Evolutionary conservation across 192 early-diverging fungal species (phyloP).

Genomic region (Chytriomyces hyalinus): DNA sequence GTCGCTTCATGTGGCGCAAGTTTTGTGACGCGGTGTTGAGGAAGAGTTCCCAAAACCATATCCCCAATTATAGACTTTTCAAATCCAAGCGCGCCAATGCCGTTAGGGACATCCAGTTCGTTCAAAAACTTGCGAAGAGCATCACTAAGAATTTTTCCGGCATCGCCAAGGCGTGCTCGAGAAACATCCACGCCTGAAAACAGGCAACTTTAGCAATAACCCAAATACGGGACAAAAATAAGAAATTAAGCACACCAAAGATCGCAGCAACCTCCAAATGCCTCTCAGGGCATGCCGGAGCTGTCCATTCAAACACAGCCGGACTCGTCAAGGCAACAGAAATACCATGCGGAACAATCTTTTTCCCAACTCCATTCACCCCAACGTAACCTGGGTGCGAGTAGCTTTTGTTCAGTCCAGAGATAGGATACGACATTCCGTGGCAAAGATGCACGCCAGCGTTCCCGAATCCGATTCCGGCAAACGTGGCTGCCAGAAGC

Average conservation of each 20-base stretch:
- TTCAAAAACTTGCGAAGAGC: slow-evolving; percentile 77
- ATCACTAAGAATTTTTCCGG: slow-evolving; percentile 77
- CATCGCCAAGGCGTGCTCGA: slow-evolving; percentile 69
- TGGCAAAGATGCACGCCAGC: slow-evolving; percentile 89
- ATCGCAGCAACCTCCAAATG: slow-evolving; percentile 81
- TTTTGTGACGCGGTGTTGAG: slow-evolving; percentile 91
- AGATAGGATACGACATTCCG: slow-evolving; percentile 84
- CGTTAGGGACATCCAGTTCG: slow-evolving; percentile 80
- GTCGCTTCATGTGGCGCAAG: slow-evolving; percentile 75
- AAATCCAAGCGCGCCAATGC: slow-evolving; percentile 79
- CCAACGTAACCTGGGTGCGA: slow-evolving; percentile 79
- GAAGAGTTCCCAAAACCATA: slow-evolving; percentile 84
- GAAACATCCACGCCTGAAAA: slow-evolving; percentile 63
- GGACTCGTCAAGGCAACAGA: slow-evolving; percentile 91
- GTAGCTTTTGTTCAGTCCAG: slow-evolving; percentile 82
- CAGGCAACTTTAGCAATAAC: background rate
- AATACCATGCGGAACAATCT: slow-evolving; percentile 55
- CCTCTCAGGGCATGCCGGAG: slow-evolving; percentile 78
- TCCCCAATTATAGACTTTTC: slow-evolving; percentile 67
- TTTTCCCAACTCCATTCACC: slow-evolving; percentile 8
- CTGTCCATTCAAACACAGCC: slow-evolving; percentile 86
- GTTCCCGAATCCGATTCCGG: slow-evolving; percentile 88
- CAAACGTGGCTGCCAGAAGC: slow-evolving; percentile 88
- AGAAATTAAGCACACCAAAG: slow-evolving; percentile 58
- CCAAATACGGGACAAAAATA: background rate